Conservation (phyloP, 169 alveolate genomes). For the Perkinsus olseni region DNA sequence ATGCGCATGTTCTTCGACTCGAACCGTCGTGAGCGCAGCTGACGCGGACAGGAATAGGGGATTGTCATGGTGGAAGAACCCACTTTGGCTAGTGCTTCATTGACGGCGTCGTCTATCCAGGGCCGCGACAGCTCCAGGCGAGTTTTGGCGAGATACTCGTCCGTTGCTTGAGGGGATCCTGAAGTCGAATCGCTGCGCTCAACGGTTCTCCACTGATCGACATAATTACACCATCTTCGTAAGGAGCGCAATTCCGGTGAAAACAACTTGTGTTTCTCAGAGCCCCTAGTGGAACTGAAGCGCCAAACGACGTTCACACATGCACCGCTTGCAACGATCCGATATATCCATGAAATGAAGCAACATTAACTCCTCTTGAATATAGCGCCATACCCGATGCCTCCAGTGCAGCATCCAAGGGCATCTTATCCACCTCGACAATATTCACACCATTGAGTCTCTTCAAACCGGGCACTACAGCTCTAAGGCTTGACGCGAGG, state of each 20-base stretch:
- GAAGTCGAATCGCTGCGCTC: too few species aligned
- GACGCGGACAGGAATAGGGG: not conserved
- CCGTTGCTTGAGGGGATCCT: too few species aligned
- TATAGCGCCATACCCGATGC: not conserved
- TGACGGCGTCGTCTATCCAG: not conserved
- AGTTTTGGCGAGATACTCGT: not conserved
- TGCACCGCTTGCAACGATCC: too few species aligned
- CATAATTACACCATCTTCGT: too few species aligned
- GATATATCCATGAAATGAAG: too few species aligned
- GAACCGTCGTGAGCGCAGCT: not conserved
- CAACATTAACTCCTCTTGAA: too few species aligned
- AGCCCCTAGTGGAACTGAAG: too few species aligned
- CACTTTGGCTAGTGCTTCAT: not conserved
- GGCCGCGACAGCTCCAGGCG: not conserved
- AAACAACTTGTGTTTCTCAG: too few species aligned
- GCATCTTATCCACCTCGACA: not conserved
- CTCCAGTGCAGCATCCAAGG: not conserved
- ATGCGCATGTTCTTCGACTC: not conserved
- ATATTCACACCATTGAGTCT: not conserved
- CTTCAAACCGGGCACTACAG: not conserved
- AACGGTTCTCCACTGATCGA: too few species aligned
- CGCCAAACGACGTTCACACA: too few species aligned
- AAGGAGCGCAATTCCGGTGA: too few species aligned
- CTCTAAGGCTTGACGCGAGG: not conserved
- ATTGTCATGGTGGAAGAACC: not conserved